Evolutionary conservation across 164 flowering plant genomes (phyloP).

Genomic region (Vitis labrusca): DNA sequence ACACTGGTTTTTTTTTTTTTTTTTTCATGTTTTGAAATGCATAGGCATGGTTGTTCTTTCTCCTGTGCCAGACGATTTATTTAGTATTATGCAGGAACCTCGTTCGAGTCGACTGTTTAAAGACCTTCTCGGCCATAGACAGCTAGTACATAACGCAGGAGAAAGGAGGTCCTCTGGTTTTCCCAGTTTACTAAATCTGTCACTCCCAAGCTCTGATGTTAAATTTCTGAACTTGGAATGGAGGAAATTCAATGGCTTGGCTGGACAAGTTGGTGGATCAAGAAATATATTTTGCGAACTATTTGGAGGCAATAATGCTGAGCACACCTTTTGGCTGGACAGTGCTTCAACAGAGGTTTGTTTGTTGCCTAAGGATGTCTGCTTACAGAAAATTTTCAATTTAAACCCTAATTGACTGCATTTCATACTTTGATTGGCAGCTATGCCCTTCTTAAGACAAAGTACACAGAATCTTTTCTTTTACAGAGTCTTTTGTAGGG

Average conservation of each 20-base stretch:
- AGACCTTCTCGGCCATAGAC: constrained; percentile 9
- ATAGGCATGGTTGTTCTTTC: constrained; percentile 1
- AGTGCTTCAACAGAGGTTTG: constrained; percentile 84
- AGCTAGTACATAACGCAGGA: constrained; percentile 12
- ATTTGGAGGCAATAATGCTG: constrained; percentile 63
- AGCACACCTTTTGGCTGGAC: constrained; percentile 93
- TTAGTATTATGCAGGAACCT: constrained; percentile 72
- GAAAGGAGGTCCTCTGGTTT: constrained; percentile 10
- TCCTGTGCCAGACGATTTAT: constrained; percentile 49
- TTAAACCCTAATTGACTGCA: too few relatives aligned
- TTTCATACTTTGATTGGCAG: too few relatives aligned
- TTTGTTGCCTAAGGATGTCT: background rate
- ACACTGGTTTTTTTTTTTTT: background rate
- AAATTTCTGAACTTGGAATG: constrained; percentile 66
- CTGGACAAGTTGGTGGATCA: constrained; percentile 79
- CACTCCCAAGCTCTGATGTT: constrained; percentile 17
- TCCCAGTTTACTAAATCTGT: constrained; percentile 17
- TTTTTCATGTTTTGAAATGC: background rate
- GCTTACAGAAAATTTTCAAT: too few relatives aligned
- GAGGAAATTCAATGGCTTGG: constrained; percentile 63
- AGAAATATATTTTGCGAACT: constrained; percentile 62
- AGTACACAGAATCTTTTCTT: too few relatives aligned
- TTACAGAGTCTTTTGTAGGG: too few relatives aligned
- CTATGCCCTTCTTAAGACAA: too few relatives aligned
- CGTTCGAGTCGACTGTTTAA: constrained; percentile 23